Evolutionary conservation across 2,329 filamentous ascomycete species (phyloP).

Genomic region (Teratosphaeria nubilosa): DNA sequence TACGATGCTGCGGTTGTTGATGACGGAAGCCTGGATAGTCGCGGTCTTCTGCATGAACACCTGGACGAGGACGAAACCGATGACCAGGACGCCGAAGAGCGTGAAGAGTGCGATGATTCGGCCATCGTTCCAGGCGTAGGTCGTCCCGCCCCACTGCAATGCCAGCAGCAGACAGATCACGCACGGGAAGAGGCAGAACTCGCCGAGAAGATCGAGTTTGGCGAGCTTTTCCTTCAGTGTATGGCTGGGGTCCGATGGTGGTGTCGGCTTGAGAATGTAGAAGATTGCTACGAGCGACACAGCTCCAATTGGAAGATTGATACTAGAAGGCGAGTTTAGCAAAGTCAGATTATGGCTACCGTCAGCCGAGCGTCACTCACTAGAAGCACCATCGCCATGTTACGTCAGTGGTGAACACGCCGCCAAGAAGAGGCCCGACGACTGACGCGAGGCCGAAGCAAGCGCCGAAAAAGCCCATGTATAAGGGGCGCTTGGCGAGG

Average conservation of each 20-base stretch:
- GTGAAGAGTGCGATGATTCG: conserved; percentile 38
- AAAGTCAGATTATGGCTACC: neutral
- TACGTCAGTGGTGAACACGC: conserved; percentile 32
- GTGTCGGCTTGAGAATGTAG: conserved; percentile 29
- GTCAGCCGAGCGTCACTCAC: conserved; percentile 2
- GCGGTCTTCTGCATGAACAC: conserved; percentile 34
- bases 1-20: conserved; percentile 33
- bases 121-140: conserved; percentile 30
- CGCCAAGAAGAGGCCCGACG: conserved; percentile 34
- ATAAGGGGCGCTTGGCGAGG: conserved; percentile 30
- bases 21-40: conserved; percentile 34
- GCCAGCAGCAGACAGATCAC: conserved; percentile 37
- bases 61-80: conserved; percentile 34
- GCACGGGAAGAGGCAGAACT: conserved; percentile 28
- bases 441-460: conserved; percentile 31
- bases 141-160: conserved; percentile 40
- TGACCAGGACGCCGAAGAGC: conserved; percentile 32
- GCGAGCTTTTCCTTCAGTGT: conserved; percentile 28
- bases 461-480: conserved; percentile 28
- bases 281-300: conserved; percentile 30
- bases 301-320: conserved; percentile 38
- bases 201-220: conserved; percentile 37
- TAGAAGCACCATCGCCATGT: conserved; percentile 27
- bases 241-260: conserved; percentile 10
- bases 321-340: conserved; percentile 16